A percentile compares a stretch with the other conserved stretches of the same genome.
phyloP scores from a whole-genome alignment of 805 yeast species.

The Sungouiella thailandica region DNA sequence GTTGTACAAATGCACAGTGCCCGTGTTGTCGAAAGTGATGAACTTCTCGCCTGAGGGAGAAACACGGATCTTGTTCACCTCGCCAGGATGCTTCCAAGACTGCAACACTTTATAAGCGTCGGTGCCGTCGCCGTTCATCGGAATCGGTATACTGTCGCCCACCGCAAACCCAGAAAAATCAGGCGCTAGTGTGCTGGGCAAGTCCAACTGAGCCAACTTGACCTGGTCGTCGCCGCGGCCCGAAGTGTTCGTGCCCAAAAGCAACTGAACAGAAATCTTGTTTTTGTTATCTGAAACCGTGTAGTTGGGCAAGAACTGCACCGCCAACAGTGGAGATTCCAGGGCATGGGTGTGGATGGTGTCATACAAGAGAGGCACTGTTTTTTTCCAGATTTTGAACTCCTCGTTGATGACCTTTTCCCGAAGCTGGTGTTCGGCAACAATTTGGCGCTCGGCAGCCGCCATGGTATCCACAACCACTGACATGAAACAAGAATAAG shows the following conservation, averaged over 20 bases:
- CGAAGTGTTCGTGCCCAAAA: slow-evolving; percentile 47
- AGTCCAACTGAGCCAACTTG: slow-evolving; percentile 37
- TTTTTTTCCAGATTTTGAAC: slow-evolving; percentile 75
- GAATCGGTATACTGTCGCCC: slow-evolving; percentile 15
- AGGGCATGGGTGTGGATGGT: slow-evolving; percentile 64
- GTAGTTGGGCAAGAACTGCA: slow-evolving; percentile 60
- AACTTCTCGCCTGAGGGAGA: slow-evolving; percentile 45
- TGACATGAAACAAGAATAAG: neutral
- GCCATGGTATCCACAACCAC: slow-evolving; percentile 7
- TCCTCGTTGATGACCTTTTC: slow-evolving; percentile 73
- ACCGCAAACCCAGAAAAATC: slow-evolving; percentile 21
- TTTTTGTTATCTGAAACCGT: slow-evolving; percentile 21
- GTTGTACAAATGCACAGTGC: slow-evolving; percentile 45
- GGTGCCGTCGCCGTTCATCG: slow-evolving; percentile 19
- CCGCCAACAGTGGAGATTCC: slow-evolving; percentile 66
- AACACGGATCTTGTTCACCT: slow-evolving; percentile 57
- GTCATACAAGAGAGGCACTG: slow-evolving; percentile 74
- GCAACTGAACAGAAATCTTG: slow-evolving; percentile 33
- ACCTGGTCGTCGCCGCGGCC: slow-evolving; percentile 39
- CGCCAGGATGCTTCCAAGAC: slow-evolving; percentile 61
- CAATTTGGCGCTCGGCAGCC: slow-evolving; percentile 32
- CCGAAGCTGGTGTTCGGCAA: slow-evolving; percentile 45
- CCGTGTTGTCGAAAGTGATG: slow-evolving; percentile 52
- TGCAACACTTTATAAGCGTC: slow-evolving; percentile 41
- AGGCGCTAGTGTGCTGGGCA: slow-evolving; percentile 49